phyloP scores from a whole-genome alignment of 139 green algal species.

The Chlamydomonas sphaeroides region DNA sequence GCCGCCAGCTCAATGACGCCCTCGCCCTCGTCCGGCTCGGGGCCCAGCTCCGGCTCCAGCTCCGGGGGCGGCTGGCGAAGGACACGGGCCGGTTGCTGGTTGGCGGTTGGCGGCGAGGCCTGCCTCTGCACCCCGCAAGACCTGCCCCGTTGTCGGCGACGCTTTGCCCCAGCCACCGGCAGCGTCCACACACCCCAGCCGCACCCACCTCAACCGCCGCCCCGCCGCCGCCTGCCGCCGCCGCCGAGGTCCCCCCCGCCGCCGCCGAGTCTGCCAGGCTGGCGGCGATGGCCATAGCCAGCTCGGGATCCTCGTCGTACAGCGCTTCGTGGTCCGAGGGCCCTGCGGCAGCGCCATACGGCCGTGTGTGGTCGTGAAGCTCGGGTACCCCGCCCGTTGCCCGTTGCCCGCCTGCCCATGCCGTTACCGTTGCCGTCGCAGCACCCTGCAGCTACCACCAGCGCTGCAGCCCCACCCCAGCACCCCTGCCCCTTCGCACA shows the following conservation, averaged over 20 bases:
- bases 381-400: too few species aligned
- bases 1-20: slow-evolving; percentile 29
- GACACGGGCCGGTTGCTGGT: too few species aligned
- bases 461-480: too few species aligned
- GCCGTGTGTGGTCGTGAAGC: too few species aligned
- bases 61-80: background rate
- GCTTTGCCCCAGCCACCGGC: background rate
- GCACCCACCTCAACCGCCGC: background rate
- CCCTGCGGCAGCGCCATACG: too few species aligned
- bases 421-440: too few species aligned
- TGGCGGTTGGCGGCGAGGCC: too few species aligned
- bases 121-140: too few species aligned
- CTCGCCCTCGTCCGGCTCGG: slow-evolving; percentile 29
- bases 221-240: background rate
- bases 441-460: too few species aligned
- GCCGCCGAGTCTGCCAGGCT: slow-evolving; percentile 54
- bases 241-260: background rate
- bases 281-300: slow-evolving; percentile 73
- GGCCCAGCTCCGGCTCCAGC: background rate
- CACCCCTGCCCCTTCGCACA: background rate
- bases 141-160: too few species aligned
- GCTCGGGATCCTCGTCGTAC: slow-evolving; percentile 65
- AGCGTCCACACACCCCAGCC: background rate
- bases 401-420: too few species aligned
- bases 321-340: too few species aligned